These are phyloP conservation scores for Plenodomus biglobosus DNA, from an alignment of 2,329 filamentous ascomycete species.

Conservation along the genomic window DNA sequence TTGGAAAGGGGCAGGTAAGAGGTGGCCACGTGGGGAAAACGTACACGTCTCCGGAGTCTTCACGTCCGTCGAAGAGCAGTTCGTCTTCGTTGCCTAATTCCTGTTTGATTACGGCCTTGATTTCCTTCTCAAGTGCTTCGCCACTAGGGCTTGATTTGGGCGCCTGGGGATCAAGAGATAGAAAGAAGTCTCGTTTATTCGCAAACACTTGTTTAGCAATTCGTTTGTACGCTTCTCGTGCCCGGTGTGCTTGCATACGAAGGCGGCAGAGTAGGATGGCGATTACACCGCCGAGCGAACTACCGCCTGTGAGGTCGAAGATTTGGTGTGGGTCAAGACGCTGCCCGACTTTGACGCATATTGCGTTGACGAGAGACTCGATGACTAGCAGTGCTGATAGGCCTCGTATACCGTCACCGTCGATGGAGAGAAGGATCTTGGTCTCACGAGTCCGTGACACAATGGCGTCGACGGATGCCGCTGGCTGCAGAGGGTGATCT, in stretches of 20 bases:
- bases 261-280: constrained; percentile 35
- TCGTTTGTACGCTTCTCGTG: constrained; percentile 33
- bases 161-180: constrained; percentile 25
- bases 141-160: constrained; percentile 9
- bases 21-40: constrained; percentile 8
- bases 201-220: constrained; percentile 27
- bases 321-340: constrained; percentile 33
- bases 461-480: constrained; percentile 5
- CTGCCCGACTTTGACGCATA: constrained; percentile 30
- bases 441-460: constrained; percentile 26
- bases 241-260: constrained; percentile 32
- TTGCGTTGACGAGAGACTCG: constrained; percentile 36
- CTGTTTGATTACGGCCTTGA: constrained; percentile 22
- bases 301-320: constrained; percentile 36
- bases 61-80: constrained; percentile 24
- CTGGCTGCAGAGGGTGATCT: constrained; percentile 5
- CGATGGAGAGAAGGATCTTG: constrained; percentile 37
- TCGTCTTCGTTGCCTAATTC: constrained; percentile 23
- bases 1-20: no score
- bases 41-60: constrained; percentile 36
- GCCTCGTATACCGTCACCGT: constrained; percentile 37
- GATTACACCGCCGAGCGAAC: constrained; percentile 32
- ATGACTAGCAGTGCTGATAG: constrained; percentile 33
- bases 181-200: constrained; percentile 33
- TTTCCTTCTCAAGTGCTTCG: constrained; percentile 21